phyloP scores from a whole-genome alignment of 805 yeast species.

The Ogataea thermomethanolica region DNA sequence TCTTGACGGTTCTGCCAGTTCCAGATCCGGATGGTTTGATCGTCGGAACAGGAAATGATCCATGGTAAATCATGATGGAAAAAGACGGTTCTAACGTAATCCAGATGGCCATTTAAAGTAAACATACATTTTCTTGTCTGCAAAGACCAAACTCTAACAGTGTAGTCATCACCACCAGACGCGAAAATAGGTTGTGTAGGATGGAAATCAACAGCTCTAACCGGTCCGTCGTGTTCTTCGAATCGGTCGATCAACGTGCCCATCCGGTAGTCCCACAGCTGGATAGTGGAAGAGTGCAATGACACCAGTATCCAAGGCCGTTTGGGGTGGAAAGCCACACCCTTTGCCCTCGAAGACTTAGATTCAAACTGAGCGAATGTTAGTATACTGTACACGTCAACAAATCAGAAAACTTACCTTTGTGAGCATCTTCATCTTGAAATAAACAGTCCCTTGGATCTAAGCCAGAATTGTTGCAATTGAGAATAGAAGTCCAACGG shows the following conservation, averaged over 20 bases:
- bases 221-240: slow-evolving; percentile 99
- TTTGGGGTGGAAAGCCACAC: slow-evolving; percentile 94
- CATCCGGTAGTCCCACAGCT: slow-evolving; percentile 99
- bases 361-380: slow-evolving; percentile 72
- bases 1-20: slow-evolving; percentile 99
- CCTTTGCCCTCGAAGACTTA: slow-evolving; percentile 95
- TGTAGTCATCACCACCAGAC: slow-evolving; percentile 96
- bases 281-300: slow-evolving; percentile 95
- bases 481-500: slow-evolving; percentile 5
- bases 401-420: slow-evolving; percentile 44
- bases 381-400: slow-evolving; percentile 15
- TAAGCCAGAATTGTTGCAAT: slow-evolving; percentile 11
- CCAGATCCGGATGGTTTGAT: slow-evolving; percentile 98
- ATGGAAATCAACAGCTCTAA: slow-evolving; percentile 91
- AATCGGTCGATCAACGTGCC: slow-evolving; percentile 94
- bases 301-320: slow-evolving; percentile 96
- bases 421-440: slow-evolving; percentile 79
- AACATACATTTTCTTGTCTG: slow-evolving; percentile 88
- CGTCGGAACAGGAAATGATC: slow-evolving; percentile 95
- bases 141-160: slow-evolving; percentile 94
- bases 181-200: slow-evolving; percentile 97
- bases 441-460: slow-evolving; percentile 7
- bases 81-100: slow-evolving; percentile 88
- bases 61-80: slow-evolving; percentile 97
- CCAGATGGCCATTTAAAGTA: slow-evolving; percentile 90